These are phyloP conservation scores for Yamadazyma sp. DNA, from an alignment of 805 yeast species.

Conservation along the genomic window DNA sequence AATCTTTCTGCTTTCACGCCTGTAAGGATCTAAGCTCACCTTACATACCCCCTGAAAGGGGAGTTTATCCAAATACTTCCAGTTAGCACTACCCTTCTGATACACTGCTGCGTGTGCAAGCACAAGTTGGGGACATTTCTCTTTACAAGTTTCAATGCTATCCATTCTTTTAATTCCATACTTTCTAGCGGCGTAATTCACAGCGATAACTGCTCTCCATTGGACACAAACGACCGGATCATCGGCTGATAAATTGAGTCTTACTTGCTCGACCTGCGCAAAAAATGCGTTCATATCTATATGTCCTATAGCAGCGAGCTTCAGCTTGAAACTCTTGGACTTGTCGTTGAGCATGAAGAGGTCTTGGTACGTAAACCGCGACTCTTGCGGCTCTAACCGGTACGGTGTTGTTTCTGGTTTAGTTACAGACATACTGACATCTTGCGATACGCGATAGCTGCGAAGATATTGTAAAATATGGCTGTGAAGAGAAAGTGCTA, in stretches of 20 bases:
- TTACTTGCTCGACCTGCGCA: constrained; percentile 87
- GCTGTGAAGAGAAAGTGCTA: neutral
- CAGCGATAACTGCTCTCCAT: constrained; percentile 89
- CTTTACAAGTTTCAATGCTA: constrained; percentile 59
- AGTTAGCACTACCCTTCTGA: constrained; percentile 77
- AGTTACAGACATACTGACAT: constrained; percentile 14
- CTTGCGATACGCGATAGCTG: constrained; percentile 5
- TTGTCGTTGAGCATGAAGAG: constrained; percentile 48
- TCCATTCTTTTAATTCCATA: constrained; percentile 83
- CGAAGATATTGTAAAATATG: too few species aligned
- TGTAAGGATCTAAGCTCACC: constrained; percentile 87
- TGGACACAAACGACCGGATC: constrained; percentile 94
- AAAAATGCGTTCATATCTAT: constrained; percentile 93
- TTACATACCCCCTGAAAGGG: constrained; percentile 69
- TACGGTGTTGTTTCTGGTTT: constrained; percentile 5
- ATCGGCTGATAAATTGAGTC: constrained; percentile 60
- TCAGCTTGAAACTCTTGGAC: constrained; percentile 54
- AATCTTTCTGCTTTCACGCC: constrained; percentile 83
- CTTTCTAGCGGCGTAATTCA: constrained; percentile 83
- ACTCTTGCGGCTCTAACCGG: constrained; percentile 17
- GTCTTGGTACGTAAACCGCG: constrained; percentile 50
- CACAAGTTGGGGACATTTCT: constrained; percentile 73
- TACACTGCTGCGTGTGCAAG: constrained; percentile 94
- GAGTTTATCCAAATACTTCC: constrained; percentile 67
- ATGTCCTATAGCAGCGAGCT: constrained; percentile 77